Base-by-base conservation (phyloP, 2,329 filamentous ascomycete genomes). In the Pseudogymnoascus sp. region DNA sequence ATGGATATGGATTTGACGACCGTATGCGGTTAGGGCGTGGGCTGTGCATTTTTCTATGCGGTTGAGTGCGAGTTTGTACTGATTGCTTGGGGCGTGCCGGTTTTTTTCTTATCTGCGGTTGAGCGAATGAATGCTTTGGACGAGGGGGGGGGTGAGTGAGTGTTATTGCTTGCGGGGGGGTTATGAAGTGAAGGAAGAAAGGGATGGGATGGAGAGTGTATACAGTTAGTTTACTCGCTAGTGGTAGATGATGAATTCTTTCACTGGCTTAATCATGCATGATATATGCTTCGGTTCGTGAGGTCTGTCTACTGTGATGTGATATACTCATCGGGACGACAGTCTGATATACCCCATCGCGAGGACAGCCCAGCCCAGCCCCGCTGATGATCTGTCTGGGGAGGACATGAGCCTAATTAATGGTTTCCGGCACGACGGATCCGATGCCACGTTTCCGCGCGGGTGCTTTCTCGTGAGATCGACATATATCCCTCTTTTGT, bases 51-150 rank as follows among this genome's bases (percentile, higher is more conserved):
- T 53, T 28, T 31, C 26, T 53, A 13, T 31, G 47, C 47, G 10
- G 15, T 53, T 53, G 47, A 53, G 47, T 53, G 47, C 47, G 26
- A 53, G 26, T n/a, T n/a, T 53, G 47, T 53, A 23, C 47, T 53
- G 47, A 53, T 31, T 53, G 47, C 47, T 5, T 53, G 47, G 47
- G 47, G 47, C 47, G 47, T 53, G 47, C 47, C 21, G 44, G 47
- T 31, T 53, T 53, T 53, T 31, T 53, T 53, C 31, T 31, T 53
- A 53, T 53, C 26, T 53, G 26, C 47, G 26, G 47, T 53, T 53
- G 47, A 53, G 47, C 47, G 47, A 31, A 53, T 53, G 17, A 15
- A 10, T 11, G n/a, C n/a, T 7, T 28, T 23, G 26, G 47, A 31
- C n/a, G 47, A 17, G 26, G 26, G 26, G n/a, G 13, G 26, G n/a